Conservation (phyloP, 2,329 filamentous ascomycete species). For the Scedosporium minutisporum region DNA sequence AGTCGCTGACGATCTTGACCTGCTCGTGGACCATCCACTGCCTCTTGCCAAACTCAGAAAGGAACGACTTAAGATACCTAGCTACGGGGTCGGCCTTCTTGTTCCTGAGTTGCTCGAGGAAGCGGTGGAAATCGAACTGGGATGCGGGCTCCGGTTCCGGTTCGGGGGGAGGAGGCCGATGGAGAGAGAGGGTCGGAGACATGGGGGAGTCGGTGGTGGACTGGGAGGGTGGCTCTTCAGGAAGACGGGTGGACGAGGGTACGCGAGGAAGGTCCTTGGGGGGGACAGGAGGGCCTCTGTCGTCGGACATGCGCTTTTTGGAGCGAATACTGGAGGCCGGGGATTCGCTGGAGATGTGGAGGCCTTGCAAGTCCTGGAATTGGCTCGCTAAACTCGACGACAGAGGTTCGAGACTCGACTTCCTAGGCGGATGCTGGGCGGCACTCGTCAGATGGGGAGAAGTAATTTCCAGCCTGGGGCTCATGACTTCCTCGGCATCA, state of each 20-base stretch:
- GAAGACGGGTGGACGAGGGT: slow-evolving; percentile 10
- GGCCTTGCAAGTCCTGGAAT: slow-evolving; percentile 35
- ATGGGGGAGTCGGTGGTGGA: slow-evolving; percentile 20
- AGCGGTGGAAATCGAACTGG: slow-evolving; percentile 95
- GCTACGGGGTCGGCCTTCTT: slow-evolving; percentile 97
- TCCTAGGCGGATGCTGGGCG: slow-evolving; percentile 66
- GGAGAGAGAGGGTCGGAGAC: slow-evolving; percentile 39
- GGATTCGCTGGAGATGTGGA: slow-evolving; percentile 30
- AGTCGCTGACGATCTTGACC: slow-evolving; percentile 97
- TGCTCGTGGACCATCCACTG: slow-evolving; percentile 99
- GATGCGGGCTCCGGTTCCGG: slow-evolving; percentile 72
- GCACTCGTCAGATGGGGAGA: slow-evolving; percentile 63
- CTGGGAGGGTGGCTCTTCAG: slow-evolving; percentile 9
- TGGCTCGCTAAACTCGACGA: slow-evolving; percentile 40
- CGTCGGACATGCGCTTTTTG: slow-evolving; percentile 29
- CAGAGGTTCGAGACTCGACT: slow-evolving; percentile 74
- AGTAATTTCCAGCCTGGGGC: slow-evolving; percentile 73
- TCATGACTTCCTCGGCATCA: slow-evolving; percentile 80
- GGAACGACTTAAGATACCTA: slow-evolving; percentile 86
- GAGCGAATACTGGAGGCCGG: slow-evolving; percentile 23
- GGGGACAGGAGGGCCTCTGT: slow-evolving; percentile 46
- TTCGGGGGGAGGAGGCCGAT: slow-evolving; percentile 61
- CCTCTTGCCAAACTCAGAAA: slow-evolving; percentile 89
- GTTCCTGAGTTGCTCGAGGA: slow-evolving; percentile 89
- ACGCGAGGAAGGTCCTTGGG: slow-evolving; percentile 43